phyloP scores from a whole-genome alignment of 2,329 filamentous ascomycete species.

The Seiridium cupressi region DNA sequence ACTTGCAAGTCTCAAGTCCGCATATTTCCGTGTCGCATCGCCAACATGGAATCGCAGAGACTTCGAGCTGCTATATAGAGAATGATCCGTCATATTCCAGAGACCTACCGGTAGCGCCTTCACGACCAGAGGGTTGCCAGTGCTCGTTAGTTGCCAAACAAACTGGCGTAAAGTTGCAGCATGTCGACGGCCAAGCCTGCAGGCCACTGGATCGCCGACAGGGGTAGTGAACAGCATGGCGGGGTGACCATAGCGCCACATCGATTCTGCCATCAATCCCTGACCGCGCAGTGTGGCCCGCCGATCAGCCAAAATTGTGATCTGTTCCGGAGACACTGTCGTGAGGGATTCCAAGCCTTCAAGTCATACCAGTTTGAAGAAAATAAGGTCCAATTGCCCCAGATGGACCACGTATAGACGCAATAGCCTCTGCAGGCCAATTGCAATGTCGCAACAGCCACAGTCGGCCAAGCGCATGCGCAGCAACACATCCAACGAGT shows the following conservation, averaged over 20 bases:
- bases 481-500: slow-evolving; percentile 19
- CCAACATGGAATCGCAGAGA: no score
- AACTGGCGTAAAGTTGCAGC: not conserved
- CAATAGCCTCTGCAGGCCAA: slow-evolving; percentile 7
- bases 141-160: no score
- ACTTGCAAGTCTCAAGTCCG: no score
- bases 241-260: not conserved
- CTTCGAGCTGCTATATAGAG: no score
- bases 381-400: not conserved
- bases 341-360: no score
- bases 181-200: not conserved
- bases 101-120: no score
- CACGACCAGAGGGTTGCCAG: no score
- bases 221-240: not conserved
- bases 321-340: not conserved
- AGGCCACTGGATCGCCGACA: not conserved
- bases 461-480: slow-evolving; percentile 15
- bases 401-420: slow-evolving; percentile 5
- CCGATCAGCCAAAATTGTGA: slow-evolving; percentile 10
- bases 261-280: slow-evolving; percentile 5
- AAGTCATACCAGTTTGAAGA: not conserved
- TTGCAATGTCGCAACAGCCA: slow-evolving; percentile 13
- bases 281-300: slow-evolving; percentile 2
- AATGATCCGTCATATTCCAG: no score
- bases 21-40: no score